These are phyloP conservation scores for Neodidymelliopsis sp. DNA, from an alignment of 2,329 filamentous ascomycete genomes.

Conservation along the genomic window DNA sequence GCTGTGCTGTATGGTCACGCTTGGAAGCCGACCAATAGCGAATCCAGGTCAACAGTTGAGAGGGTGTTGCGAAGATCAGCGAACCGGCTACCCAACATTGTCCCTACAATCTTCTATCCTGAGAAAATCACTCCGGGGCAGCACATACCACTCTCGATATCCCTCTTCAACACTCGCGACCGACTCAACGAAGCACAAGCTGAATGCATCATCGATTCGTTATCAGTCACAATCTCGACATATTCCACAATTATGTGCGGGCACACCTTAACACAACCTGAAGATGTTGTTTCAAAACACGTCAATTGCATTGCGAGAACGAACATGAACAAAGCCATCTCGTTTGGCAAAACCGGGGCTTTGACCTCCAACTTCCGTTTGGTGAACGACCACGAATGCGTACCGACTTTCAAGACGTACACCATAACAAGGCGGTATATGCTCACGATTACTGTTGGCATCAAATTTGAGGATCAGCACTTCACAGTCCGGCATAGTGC, in stretches of 20 bases:
- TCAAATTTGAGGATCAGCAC: conserved; percentile 36
- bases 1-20: conserved; percentile 39
- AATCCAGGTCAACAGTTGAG: conserved; percentile 26
- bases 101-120: conserved; percentile 42
- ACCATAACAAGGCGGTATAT: conserved; percentile 42
- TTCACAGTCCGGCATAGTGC: conserved; percentile 38
- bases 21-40: conserved; percentile 33
- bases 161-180: conserved; percentile 33
- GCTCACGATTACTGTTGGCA: conserved; percentile 35
- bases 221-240: conserved; percentile 42
- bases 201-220: conserved; percentile 36
- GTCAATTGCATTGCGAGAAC: conserved; percentile 41
- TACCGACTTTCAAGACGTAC: conserved; percentile 47
- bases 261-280: conserved; percentile 30
- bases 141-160: conserved; percentile 41
- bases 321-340: conserved; percentile 30
- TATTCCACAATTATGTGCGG: conserved; percentile 44
- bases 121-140: conserved; percentile 41
- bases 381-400: conserved; percentile 43
- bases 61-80: conserved; percentile 31
- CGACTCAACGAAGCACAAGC: conserved; percentile 25
- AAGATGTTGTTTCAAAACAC: conserved; percentile 41
- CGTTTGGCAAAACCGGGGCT: conserved; percentile 27
- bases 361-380: conserved; percentile 44
- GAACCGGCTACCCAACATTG: conserved; percentile 31